phyloP scores from a whole-genome alignment of 257 asterid species.

The Perilla frutescens region DNA sequence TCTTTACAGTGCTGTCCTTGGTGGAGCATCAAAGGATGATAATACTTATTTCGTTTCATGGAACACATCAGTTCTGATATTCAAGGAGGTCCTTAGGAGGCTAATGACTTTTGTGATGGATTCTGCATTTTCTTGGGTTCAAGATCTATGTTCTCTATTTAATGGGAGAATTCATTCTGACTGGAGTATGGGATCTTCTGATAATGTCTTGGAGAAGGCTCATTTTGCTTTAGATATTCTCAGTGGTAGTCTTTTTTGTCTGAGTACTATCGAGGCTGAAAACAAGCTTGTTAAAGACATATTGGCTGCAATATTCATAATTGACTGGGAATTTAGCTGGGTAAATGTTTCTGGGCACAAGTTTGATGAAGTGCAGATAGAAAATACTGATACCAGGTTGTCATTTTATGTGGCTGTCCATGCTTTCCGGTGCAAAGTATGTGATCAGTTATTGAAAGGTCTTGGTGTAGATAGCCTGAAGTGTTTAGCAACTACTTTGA shows the following conservation, averaged over 20 bases:
- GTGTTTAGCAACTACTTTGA: constrained; percentile 58
- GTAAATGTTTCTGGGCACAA: constrained; percentile 46
- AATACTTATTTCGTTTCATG: constrained; percentile 58
- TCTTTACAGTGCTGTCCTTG: constrained; percentile 83
- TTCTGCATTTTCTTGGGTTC: constrained; percentile 83
- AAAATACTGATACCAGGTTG: constrained; percentile 57
- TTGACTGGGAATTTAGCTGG: constrained; percentile 86
- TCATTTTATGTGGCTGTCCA: constrained; percentile 66
- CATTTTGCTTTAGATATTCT: constrained; percentile 78
- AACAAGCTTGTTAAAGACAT: constrained; percentile 64
- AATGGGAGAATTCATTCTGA: constrained; percentile 43
- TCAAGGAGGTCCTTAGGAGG: constrained; percentile 62
- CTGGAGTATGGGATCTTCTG: constrained; percentile 49
- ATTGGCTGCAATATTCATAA: constrained; percentile 64
- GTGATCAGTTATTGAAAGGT: constrained; percentile 51
- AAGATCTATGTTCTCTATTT: constrained; percentile 58
- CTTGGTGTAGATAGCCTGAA: constrained; percentile 45
- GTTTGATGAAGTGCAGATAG: constrained; percentile 51
- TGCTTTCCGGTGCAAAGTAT: constrained; percentile 52
- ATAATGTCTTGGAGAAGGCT: constrained; percentile 59
- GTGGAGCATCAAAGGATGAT: constrained; percentile 71
- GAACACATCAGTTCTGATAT: constrained; percentile 52
- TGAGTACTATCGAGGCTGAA: constrained; percentile 60
- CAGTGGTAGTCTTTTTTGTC: constrained; percentile 66
- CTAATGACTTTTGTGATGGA: constrained; percentile 63